Conservation (phyloP, 2,329 filamentous ascomycete species). For the Gaeumannomyces sp. region DNA sequence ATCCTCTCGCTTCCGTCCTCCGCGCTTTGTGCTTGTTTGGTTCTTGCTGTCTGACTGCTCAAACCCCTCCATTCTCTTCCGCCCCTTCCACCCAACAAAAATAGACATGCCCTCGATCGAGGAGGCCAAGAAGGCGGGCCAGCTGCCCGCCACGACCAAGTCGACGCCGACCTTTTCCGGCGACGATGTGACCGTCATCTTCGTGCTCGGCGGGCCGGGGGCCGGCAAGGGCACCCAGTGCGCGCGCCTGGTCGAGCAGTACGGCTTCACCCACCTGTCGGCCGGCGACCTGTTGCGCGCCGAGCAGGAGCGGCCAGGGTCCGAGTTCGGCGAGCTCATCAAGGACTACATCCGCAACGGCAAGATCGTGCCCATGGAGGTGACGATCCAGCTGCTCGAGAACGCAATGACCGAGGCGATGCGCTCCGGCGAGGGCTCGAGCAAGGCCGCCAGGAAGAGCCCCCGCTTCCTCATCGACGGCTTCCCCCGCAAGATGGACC, state of each 20-base stretch:
- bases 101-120: slow-evolving; percentile 34
- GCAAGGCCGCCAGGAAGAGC: slow-evolving; percentile 19
- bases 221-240: slow-evolving; percentile 97
- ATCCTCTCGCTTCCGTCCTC: too few species aligned
- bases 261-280: slow-evolving; percentile 87
- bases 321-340: slow-evolving; percentile 89
- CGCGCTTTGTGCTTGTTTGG: too few species aligned
- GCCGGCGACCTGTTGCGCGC: slow-evolving; percentile 90
- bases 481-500: slow-evolving; percentile 96
- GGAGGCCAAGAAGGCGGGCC: slow-evolving; percentile 32
- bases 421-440: slow-evolving; percentile 32
- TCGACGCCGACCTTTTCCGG: slow-evolving; percentile 65
- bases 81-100: slow-evolving; percentile 15
- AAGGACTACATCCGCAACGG: slow-evolving; percentile 89
- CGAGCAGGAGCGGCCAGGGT: slow-evolving; percentile 82
- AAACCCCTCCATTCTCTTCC: slow-evolving; percentile 7
- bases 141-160: slow-evolving; percentile 46
- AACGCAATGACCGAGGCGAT: slow-evolving; percentile 81
- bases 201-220: slow-evolving; percentile 92
- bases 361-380: slow-evolving; percentile 97
- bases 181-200: slow-evolving; percentile 80
- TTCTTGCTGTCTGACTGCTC: slow-evolving; percentile 7
- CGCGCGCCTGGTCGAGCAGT: slow-evolving; percentile 76
- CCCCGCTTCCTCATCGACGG: slow-evolving; percentile 73
- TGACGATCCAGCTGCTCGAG: slow-evolving; percentile 87